phyloP scores from a whole-genome alignment of 768 basidiomycete genomes.

The Lactifluus volemus region DNA sequence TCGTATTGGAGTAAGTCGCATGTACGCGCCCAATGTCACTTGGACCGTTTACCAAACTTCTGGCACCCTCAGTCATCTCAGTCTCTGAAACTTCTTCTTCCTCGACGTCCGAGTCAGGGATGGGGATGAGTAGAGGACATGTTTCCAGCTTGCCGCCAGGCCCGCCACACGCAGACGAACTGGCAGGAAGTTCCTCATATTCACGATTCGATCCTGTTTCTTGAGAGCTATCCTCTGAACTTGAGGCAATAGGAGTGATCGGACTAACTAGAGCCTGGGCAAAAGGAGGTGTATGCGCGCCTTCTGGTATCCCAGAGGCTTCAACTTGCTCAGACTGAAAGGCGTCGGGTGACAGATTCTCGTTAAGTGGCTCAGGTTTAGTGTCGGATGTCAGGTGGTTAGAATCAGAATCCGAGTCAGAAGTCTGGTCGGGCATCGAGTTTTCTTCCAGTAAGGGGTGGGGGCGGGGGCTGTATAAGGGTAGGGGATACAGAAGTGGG shows the following conservation, averaged over 20 bases:
- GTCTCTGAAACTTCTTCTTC: neutral
- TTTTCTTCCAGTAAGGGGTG: neutral
- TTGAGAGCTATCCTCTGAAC: neutral
- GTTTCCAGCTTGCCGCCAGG: neutral
- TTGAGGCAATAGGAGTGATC: neutral
- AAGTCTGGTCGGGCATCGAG: neutral
- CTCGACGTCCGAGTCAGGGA: slow-evolving; percentile 6
- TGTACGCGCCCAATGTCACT: neutral
- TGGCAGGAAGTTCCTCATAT: neutral
- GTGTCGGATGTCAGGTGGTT: neutral
- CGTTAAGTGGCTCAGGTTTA: neutral
- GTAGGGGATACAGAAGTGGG: neutral
- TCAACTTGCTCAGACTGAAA: neutral
- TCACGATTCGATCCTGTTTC: neutral
- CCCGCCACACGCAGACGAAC: neutral
- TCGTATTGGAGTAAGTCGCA: neutral
- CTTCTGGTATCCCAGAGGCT: neutral
- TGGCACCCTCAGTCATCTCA: neutral
- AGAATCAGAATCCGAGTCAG: neutral
- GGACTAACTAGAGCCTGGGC: neutral
- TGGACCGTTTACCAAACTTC: neutral
- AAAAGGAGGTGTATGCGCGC: neutral
- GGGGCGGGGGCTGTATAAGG: neutral
- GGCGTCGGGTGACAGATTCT: neutral
- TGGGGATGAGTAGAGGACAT: neutral